A percentile compares a stretch with the other conserved stretches of the same genome.
Evolutionary conservation across 208 protist genomes (phyloP).

Genomic region (Zelonia costaricensis): DNA sequence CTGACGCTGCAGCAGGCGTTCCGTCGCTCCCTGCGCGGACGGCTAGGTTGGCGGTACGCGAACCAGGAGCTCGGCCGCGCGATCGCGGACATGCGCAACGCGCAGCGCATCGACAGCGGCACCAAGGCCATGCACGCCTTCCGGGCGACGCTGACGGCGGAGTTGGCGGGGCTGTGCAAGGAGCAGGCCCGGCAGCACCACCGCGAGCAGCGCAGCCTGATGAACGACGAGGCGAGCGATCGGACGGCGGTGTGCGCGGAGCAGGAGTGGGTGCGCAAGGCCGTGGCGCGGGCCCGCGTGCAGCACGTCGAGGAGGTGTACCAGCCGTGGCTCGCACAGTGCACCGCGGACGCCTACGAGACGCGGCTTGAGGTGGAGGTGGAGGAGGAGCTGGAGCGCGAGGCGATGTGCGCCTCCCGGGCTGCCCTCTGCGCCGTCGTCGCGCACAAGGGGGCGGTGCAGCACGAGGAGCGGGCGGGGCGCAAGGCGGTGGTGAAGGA

Average conservation of each 20-base stretch:
- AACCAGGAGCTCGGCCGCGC: constrained; percentile 54
- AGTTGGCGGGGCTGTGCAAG: constrained; percentile 30
- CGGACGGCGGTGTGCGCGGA: constrained; percentile 36
- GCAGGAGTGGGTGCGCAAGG: constrained; percentile 36
- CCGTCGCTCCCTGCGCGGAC: constrained; percentile 34
- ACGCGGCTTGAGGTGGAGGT: constrained; percentile 23
- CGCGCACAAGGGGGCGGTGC: constrained; percentile 3
- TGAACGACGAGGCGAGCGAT: constrained; percentile 31
- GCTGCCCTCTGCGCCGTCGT: background rate
- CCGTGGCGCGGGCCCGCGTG: constrained; percentile 1
- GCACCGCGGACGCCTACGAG: background rate
- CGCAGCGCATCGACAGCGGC: constrained; percentile 38
- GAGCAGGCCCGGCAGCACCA: constrained; percentile 41
- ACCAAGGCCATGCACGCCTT: constrained; percentile 29
- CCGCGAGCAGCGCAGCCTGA: constrained; percentile 21
- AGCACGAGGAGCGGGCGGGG: constrained; percentile 8
- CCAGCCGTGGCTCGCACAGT: constrained; percentile 2
- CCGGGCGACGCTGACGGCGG: constrained; percentile 31
- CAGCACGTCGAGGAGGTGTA: constrained; percentile 16
- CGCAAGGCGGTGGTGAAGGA: constrained; percentile 15
- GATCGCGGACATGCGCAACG: constrained; percentile 43
- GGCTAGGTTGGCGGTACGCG: constrained; percentile 57
- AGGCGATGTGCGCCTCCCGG: constrained; percentile 1
- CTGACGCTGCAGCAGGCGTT: constrained; percentile 51
- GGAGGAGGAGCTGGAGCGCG: constrained; percentile 28